Evolutionary conservation across 306 rosid genomes (phyloP).

Genomic region (Acacia crassicarpa): DNA sequence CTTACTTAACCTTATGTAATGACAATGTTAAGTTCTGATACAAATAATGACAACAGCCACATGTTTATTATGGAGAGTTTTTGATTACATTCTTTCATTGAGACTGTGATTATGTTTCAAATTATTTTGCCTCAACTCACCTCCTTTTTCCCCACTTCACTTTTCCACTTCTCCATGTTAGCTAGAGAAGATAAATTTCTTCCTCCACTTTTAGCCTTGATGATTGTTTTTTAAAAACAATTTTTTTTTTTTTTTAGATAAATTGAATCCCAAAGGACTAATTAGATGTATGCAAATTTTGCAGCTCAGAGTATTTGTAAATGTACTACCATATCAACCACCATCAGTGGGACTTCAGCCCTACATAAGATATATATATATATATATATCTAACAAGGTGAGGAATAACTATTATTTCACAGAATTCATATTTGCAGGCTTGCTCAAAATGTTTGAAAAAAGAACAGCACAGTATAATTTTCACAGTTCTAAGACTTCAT

Average conservation of each 20-base stretch:
- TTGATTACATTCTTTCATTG: too few relatives aligned
- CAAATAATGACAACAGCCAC: too few relatives aligned
- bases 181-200: not conserved
- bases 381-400: too few relatives aligned
- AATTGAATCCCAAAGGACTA: not conserved
- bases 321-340: not conserved
- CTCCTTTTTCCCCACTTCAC: not conserved
- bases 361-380: too few relatives aligned
- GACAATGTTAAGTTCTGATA: too few relatives aligned
- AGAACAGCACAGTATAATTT: not conserved
- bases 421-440: not conserved
- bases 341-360: not conserved
- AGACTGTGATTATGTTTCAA: too few relatives aligned
- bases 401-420: not conserved
- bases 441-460: not conserved
- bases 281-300: not conserved
- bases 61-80: too few relatives aligned
- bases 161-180: not conserved
- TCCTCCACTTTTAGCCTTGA: not conserved
- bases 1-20: too few relatives aligned
- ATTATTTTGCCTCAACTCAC: not conserved
- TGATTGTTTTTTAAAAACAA: not conserved
- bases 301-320: too few relatives aligned
- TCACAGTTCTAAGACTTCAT: not conserved
- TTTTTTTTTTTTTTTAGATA: not conserved